A percentile compares a stretch with the other conserved stretches of the same genome.
These are phyloP conservation scores for Reticulascus tulasneorum DNA, from an alignment of 2,329 filamentous ascomycete species.

Conservation along the genomic window DNA sequence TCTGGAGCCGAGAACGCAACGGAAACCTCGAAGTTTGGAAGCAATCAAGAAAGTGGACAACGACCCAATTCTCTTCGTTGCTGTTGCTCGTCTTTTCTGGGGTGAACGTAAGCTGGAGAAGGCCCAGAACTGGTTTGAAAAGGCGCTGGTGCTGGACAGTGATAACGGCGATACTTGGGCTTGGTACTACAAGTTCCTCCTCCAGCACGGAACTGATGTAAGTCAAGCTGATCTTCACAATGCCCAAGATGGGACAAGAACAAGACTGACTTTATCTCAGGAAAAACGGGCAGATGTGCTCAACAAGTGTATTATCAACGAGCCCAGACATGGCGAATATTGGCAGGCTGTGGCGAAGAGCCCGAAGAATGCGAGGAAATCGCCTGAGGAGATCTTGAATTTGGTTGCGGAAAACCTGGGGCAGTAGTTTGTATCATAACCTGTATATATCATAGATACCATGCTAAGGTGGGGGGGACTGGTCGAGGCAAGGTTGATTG, in stretches of 20 bases:
- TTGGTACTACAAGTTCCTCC: slow-evolving; percentile 93
- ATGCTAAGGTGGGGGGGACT: no score
- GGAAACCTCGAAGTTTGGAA: slow-evolving; percentile 85
- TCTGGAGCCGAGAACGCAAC: slow-evolving; percentile 84
- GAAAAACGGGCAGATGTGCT: slow-evolving; percentile 88
- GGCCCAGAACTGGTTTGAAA: slow-evolving; percentile 95
- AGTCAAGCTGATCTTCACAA: slow-evolving; percentile 1
- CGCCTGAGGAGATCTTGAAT: slow-evolving; percentile 77
- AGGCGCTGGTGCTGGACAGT: slow-evolving; percentile 81
- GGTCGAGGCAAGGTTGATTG: no score
- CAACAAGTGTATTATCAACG: slow-evolving; percentile 73
- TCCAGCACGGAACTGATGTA: slow-evolving; percentile 80
- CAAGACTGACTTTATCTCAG: slow-evolving; percentile 1
- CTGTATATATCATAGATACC: background rate
- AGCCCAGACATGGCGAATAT: slow-evolving; percentile 87
- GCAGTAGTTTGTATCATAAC: slow-evolving; percentile 11
- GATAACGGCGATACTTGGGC: slow-evolving; percentile 93
- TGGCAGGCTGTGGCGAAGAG: slow-evolving; percentile 88
- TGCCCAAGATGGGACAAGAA: no score
- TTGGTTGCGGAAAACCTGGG: slow-evolving; percentile 58
- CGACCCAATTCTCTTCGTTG: slow-evolving; percentile 83
- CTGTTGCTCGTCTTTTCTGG: slow-evolving; percentile 95
- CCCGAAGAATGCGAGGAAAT: slow-evolving; percentile 72
- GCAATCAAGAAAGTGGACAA: slow-evolving; percentile 97
- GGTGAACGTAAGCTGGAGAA: slow-evolving; percentile 87